Evolutionary conservation across 768 basidiomycete genomes (phyloP), one percentile per base, ranked within the genome.

Genomic region (Phaeotremella skinneri): DNA sequence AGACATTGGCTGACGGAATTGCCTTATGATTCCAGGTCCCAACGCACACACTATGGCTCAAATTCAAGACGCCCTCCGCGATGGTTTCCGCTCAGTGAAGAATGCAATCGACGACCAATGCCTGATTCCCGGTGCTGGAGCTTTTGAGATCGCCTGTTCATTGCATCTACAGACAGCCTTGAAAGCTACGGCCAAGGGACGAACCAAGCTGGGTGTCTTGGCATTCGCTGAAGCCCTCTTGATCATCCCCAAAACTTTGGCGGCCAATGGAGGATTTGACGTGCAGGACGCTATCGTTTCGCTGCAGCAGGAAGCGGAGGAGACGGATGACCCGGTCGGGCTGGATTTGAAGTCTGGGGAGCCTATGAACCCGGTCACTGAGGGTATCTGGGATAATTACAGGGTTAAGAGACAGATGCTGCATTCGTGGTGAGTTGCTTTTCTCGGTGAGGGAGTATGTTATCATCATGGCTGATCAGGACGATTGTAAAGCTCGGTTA

Each of bases 311-410:
- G 64, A 69, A 41, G 67, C 91, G 87, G 94, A 98, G 56, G 96
- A 97, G 73, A 87, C 90, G 71, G 88, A 89, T 0, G 92, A 96
- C 64, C 92, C 84, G 43, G 93, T 94, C 63, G 96, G 96, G 16
- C 77, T 99, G 62, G 90, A 98, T 79, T 81, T 99, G 34, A 81
- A 91, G 74, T 88, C 91, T 17, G 96, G 96, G 52, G 91, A 96
- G 77, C 92, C 94, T 1, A 89, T 94, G 73, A 94, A 99, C 73
- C 96, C 96, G 21, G 90, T 90, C 9, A 86, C 90, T 4, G 89
- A 92, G 73, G 96, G 96, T 34, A 86, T 99, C 26, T 99, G 93
- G 93, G 96, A 99, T 76, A 98, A 97, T 79, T 98, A 96, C 75
- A 83, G 96, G 65, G 96, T 99, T 61, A 99, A 99, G 82, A 82